Conservation (phyloP, 1,139 yeast genomes). For the Arxiozyma slooffiae region DNA sequence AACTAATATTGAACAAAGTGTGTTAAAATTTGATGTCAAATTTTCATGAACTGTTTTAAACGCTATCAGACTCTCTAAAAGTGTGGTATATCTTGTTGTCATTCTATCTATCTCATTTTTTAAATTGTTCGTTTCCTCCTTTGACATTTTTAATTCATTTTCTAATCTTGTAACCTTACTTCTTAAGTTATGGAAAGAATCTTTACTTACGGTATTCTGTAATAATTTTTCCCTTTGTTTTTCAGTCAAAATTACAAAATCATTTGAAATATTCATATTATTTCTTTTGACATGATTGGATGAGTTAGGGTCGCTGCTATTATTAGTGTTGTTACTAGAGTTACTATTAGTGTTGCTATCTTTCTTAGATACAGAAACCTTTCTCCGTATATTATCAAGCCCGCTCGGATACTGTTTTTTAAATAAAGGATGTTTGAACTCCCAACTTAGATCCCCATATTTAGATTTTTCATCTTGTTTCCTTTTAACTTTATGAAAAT, state of each 20-base stretch:
- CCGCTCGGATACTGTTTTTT: constrained; percentile 39
- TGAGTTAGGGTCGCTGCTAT: not conserved
- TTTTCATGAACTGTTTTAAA: constrained; percentile 50
- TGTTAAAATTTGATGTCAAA: constrained; percentile 42
- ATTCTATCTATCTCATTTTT: constrained; percentile 38
- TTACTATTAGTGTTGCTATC: no score
- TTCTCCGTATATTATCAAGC: constrained; percentile 27
- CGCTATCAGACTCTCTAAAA: constrained; percentile 50
- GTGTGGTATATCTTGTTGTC: constrained; percentile 52
- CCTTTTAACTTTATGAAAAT: constrained; percentile 79
- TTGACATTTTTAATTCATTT: constrained; percentile 38
- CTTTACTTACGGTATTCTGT: constrained; percentile 21
- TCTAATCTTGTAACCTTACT: constrained; percentile 32
- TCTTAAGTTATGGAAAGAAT: constrained; percentile 20
- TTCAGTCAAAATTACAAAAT: not conserved
- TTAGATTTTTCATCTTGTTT: constrained; percentile 50
- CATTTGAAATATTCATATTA: not conserved
- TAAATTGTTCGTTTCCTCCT: constrained; percentile 35
- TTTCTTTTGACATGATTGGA: not conserved
- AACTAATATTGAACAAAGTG: constrained; percentile 40
- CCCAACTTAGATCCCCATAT: constrained; percentile 86
- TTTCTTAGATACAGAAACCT: constrained; percentile 49
- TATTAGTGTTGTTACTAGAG: no score
- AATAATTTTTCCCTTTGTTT: constrained; percentile 7
- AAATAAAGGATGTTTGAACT: constrained; percentile 86